A percentile compares a stretch with the other conserved stretches of the same genome.
phyloP scores from a whole-genome alignment of 1,284 basidiomycete species.

The Microbotryum lychnidis-dioicae region DNA sequence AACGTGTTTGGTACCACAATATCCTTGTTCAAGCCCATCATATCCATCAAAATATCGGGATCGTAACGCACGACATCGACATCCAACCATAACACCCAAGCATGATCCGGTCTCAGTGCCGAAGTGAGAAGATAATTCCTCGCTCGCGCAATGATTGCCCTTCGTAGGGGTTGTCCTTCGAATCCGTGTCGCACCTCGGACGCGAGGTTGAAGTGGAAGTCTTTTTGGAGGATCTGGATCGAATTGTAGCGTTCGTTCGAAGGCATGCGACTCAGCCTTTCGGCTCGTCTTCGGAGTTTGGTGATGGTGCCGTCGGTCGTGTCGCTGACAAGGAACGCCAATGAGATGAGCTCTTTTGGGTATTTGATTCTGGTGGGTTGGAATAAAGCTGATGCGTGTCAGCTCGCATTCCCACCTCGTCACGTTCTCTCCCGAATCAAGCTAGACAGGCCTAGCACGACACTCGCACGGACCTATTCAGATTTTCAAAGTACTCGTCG shows the following conservation, averaged over 20 bases:
- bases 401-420: not conserved
- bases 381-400: not conserved
- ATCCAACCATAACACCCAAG: constrained; percentile 25
- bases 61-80: constrained; percentile 28
- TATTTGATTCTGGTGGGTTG: not conserved
- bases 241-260: constrained; percentile 8
- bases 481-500: constrained; percentile 26
- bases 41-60: constrained; percentile 19
- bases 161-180: constrained; percentile 22
- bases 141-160: constrained; percentile 20
- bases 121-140: constrained; percentile 19
- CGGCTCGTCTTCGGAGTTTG: constrained; percentile 11
- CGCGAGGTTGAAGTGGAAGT: constrained; percentile 19
- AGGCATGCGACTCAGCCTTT: not conserved
- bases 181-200: constrained; percentile 18
- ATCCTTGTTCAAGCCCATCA: constrained; percentile 26
- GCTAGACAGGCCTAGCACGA: too few species aligned
- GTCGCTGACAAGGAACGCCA: constrained; percentile 26
- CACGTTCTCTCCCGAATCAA: too few species aligned
- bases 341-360: constrained; percentile 19
- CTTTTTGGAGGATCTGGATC: constrained; percentile 18
- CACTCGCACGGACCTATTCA: not conserved
- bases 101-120: constrained; percentile 12
- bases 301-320: constrained; percentile 18
- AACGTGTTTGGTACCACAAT: constrained; percentile 22